phyloP scores from a whole-genome alignment of 192 early-diverging fungal genomes.

The Funneliformis mosseae region DNA sequence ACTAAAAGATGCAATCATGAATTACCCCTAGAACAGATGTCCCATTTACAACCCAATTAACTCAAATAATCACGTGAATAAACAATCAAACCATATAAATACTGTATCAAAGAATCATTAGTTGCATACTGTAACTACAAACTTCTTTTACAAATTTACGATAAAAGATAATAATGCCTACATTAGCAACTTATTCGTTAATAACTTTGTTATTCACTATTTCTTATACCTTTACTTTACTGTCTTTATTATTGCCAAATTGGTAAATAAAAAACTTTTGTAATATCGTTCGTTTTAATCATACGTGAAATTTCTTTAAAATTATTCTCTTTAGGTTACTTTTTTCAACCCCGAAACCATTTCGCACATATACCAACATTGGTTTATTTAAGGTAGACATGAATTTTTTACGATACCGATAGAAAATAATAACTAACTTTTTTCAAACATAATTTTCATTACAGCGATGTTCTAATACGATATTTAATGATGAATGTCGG shows the following conservation, averaged over 20 bases:
- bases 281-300: background rate
- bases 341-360: background rate
- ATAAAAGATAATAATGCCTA: slow-evolving; percentile 16
- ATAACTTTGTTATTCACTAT: slow-evolving; percentile 2
- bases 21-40: too few relatives aligned
- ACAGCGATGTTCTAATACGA: background rate
- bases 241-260: slow-evolving; percentile 3
- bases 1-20: too few relatives aligned
- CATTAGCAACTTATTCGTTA: slow-evolving; percentile 1
- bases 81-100: too few relatives aligned
- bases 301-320: background rate
- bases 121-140: too few relatives aligned
- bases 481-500: background rate
- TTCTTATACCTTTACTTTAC: background rate
- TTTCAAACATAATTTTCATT: background rate
- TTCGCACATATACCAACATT: background rate
- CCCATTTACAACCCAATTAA: too few relatives aligned
- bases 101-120: too few relatives aligned
- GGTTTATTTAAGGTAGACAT: background rate
- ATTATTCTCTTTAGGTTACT: background rate
- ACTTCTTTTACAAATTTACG: too few relatives aligned
- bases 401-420: background rate
- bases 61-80: too few relatives aligned
- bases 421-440: background rate
- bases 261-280: background rate